Base-by-base conservation (phyloP, 768 basidiomycete species). In the Phylloporus sp. region DNA sequence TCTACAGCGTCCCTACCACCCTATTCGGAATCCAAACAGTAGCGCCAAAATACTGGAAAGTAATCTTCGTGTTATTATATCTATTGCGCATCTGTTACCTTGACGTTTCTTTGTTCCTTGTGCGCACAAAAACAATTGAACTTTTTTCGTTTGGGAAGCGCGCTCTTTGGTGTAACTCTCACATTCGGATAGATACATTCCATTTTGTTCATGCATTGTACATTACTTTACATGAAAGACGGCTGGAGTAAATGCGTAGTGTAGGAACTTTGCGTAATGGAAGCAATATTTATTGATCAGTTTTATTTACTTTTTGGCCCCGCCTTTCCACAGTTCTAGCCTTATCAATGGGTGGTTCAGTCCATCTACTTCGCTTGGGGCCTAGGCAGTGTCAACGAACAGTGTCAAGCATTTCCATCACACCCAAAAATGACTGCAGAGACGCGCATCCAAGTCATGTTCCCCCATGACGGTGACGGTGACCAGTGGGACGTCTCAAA, bases 1-100 rank as follows among this genome's bases (percentile, higher is more conserved):
- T 73, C 72, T 4, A 74, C 73, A 13, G 63, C 68, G 32, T 75
- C 74, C 20, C 55, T 78, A 39, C 76, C 76, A 34, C 76, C 76
- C 10, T 78, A 78, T 57, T 60, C 66, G 26, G 68, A 68, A 49
- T 55, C 57, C 50, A 68, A 62, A 46, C 53, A 52, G 39, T 59
- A 61, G 52, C n/a, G 27, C 22, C 27, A n/a, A 47, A 11, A 38
- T 15, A 32, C 34, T 45, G 32, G 35, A 26, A 42, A 34, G 44
- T 49, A 24, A 49, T 23, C 23, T n/a, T 39, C 36, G 29, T 26
- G 29, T 52, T 43, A 43, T 52, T 26, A 54, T 53, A 65, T 67
- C 41, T 62, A 60, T 56, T 39, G 36, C 43, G 2, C 34, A 64
- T 66, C 2, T 67, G 46, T 59, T 65, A 65, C 58, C 38, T 63